phyloP scores from a whole-genome alignment of 2,329 filamentous ascomycete genomes.

The Xylaria sp. region DNA sequence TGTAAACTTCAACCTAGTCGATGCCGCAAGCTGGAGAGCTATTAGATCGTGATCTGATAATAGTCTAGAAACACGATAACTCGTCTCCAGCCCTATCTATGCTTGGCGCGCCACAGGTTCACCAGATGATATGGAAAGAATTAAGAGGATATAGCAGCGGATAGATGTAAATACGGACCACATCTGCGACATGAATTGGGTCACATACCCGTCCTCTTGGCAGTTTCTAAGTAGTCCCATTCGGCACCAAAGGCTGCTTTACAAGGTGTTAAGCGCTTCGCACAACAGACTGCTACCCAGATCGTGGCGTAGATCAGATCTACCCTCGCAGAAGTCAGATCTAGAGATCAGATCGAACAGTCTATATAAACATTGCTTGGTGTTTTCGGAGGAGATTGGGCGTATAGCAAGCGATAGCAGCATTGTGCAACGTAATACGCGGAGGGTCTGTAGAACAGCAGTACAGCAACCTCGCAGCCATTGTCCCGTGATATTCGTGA shows the following conservation, averaged over 20 bases:
- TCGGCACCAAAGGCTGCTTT: background rate
- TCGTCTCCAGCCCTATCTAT: background rate
- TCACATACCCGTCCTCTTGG: background rate
- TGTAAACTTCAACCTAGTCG: background rate
- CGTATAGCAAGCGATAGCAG: too few species aligned
- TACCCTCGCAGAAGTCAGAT: background rate
- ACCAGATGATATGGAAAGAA: background rate
- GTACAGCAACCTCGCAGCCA: background rate
- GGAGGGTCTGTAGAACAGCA: background rate
- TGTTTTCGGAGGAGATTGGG: too few species aligned
- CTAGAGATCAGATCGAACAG: conserved; percentile 4
- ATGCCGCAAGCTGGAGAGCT: background rate
- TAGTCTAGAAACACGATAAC: background rate
- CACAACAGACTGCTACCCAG: background rate
- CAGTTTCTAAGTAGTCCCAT: background rate
- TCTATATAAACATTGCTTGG: background rate
- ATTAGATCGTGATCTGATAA: background rate
- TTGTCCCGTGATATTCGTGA: conserved; percentile 4
- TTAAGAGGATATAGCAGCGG: too few species aligned
- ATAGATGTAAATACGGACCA: background rate
- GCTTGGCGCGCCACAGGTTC: background rate
- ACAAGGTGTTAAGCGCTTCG: background rate
- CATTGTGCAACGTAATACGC: background rate
- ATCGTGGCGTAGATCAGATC: conserved; percentile 19
- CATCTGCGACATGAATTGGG: background rate